Evolutionary conservation across 2,329 filamentous ascomycete genomes (phyloP).

Genomic region (Exophiala sp.): DNA sequence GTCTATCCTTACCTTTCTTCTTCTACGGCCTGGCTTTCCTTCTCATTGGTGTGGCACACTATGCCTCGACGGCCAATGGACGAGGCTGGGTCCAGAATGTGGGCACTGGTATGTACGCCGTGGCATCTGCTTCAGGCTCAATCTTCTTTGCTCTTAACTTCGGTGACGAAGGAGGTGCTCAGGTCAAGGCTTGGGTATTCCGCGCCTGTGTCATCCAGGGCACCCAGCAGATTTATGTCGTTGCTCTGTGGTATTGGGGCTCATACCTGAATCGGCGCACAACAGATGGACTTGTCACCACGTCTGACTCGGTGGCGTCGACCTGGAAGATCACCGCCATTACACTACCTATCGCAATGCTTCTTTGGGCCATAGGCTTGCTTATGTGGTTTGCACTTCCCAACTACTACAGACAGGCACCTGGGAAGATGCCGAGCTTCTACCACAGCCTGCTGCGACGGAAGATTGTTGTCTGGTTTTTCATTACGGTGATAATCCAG

Average conservation of each 20-base stretch:
- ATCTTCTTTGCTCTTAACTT: conserved; percentile 64
- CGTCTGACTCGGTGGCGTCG: conserved; percentile 36
- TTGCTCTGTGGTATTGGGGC: conserved; percentile 63
- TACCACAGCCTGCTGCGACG: conserved; percentile 57
- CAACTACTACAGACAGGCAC: conserved; percentile 59
- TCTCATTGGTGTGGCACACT: conserved; percentile 58
- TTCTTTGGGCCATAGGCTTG: conserved; percentile 53
- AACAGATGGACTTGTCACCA: conserved; percentile 36
- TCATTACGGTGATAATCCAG: conserved; percentile 57
- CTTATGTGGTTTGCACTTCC: conserved; percentile 58
- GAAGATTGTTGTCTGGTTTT: conserved; percentile 63
- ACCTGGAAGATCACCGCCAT: conserved; percentile 48
- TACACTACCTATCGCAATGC: conserved; percentile 51
- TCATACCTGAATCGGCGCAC: conserved; percentile 46
- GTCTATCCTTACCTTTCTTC: conserved; percentile 56
- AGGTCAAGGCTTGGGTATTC: conserved; percentile 61
- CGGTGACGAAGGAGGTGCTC: conserved; percentile 57
- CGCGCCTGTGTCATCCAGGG: conserved; percentile 61
- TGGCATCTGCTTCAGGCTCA: conserved; percentile 57
- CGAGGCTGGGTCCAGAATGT: conserved; percentile 55
- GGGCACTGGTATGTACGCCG: conserved; percentile 56
- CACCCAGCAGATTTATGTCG: conserved; percentile 60
- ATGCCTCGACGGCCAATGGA: conserved; percentile 32
- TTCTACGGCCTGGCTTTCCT: conserved; percentile 60
- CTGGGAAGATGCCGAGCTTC: conserved; percentile 60